Conservation (phyloP, 1,284 basidiomycete genomes). For the Pseudozyma tsukubaensis region DNA sequence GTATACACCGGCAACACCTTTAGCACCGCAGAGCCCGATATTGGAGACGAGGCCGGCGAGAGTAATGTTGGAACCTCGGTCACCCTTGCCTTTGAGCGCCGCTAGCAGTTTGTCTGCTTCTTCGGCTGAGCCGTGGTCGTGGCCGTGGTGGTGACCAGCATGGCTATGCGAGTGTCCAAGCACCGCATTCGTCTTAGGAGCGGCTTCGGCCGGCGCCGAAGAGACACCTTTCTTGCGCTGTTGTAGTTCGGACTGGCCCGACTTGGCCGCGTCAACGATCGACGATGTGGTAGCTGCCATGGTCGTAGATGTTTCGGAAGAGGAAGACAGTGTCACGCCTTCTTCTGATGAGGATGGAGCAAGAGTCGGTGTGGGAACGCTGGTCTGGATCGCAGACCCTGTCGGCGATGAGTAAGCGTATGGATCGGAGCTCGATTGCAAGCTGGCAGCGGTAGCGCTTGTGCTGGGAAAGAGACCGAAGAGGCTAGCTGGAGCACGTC, state of each 20-base stretch:
- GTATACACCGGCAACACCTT: constrained; percentile 74
- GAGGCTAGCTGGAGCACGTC: constrained; percentile 45
- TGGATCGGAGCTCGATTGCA: constrained; percentile 20
- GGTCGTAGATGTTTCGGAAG: background rate
- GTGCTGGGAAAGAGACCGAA: constrained; percentile 44
- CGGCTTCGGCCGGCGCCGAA: background rate
- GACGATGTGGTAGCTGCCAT: constrained; percentile 10
- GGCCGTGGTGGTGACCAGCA: constrained; percentile 46
- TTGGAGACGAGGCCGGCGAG: constrained; percentile 82
- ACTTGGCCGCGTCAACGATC: constrained; percentile 31
- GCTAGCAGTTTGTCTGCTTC: constrained; percentile 67
- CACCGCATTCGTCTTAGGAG: constrained; percentile 11
- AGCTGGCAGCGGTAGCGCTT: constrained; percentile 37
- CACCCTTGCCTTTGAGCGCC: constrained; percentile 61
- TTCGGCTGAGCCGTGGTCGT: constrained; percentile 66
- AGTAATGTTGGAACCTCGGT: constrained; percentile 69
- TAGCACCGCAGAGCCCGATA: constrained; percentile 81
- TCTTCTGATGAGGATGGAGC: background rate
- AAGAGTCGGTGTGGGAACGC: background rate
- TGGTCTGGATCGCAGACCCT: constrained; percentile 12
- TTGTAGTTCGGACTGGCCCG: constrained; percentile 20
- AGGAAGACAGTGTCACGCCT: too few relatives aligned
- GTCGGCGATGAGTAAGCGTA: constrained; percentile 20
- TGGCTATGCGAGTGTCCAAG: constrained; percentile 32
- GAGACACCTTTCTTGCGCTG: constrained; percentile 20